Evolutionary conservation across 2,329 filamentous ascomycete species (phyloP).

Genomic region (Fusarium verticillioides): DNA sequence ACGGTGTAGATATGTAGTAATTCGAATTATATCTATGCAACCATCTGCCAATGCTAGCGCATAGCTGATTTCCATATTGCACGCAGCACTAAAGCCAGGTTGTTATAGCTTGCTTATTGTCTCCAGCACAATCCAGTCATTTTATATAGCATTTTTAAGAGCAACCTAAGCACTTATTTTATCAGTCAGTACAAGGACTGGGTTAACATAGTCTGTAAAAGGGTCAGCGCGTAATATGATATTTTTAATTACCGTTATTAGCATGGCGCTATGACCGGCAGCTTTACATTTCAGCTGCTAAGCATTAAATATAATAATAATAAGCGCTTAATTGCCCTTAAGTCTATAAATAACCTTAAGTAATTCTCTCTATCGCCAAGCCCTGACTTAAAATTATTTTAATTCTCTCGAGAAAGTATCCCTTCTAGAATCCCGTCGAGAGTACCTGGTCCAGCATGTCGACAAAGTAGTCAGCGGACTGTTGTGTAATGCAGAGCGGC

Average conservation of each 20-base stretch:
- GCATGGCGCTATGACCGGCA: background rate
- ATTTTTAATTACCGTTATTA: background rate
- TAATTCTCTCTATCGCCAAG: too few relatives aligned
- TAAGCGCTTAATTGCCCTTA: too few relatives aligned
- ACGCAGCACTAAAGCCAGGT: background rate
- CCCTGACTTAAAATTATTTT: background rate
- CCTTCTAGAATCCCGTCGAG: background rate
- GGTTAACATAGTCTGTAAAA: background rate
- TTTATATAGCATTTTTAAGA: too few relatives aligned
- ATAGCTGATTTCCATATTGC: too few relatives aligned
- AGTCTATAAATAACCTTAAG: too few relatives aligned
- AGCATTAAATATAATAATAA: too few relatives aligned
- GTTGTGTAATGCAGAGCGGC: background rate
- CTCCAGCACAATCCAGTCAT: background rate
- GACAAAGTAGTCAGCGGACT: background rate
- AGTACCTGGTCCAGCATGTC: background rate
- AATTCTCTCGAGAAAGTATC: background rate
- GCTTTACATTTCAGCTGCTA: too few relatives aligned
- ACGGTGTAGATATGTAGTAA: background rate
- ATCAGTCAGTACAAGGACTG: fast-evolving
- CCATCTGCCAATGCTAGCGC: background rate
- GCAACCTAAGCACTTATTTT: background rate
- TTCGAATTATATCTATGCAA: fast-evolving
- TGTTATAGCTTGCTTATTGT: background rate
- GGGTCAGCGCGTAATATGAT: background rate